Base-by-base conservation (phyloP, 345 rosid species). In the Boechera divaricarpa region DNA sequence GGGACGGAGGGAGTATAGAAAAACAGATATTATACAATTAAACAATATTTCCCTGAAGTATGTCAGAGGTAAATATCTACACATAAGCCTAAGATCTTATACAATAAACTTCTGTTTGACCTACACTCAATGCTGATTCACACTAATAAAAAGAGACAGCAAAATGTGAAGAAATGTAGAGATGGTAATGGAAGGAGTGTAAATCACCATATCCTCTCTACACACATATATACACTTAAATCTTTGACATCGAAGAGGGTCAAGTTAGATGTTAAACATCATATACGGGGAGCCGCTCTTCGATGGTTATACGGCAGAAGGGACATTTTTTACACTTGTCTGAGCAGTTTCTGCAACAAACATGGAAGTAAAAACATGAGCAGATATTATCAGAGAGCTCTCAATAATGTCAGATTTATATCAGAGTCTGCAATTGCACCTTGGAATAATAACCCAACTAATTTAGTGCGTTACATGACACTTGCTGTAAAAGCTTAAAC, bases 241-340 rank as follows among this genome's bases (percentile, higher is more conserved):
- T 63, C 16, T 44, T 31, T 60, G 47, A 35, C 6, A n/a, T 38
- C 44, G 35, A 78, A 73, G 81, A 66, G 21, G 55, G 58, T 52
- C 53, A 55, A 7, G 70, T 81, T 69, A 78, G 67, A 70, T 61
- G 69, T 77, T 86, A 95, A 77, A 91, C 99, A 82, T 92, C 98
- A 60, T 89, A 95, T 64, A 95, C 98, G 13, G 94, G 85, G 44
- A 95, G 82, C 45, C 94, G 87, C 83, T 95, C 91, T 79, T 92
- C 90, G 1, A 92, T 84, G 59, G 80, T 64, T 69, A 85, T 75
- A 39, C 97, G 91, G 82, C 99, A 95, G 53, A 92, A 85, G 3
- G 99, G 99, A 73, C 99, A 95, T 74, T 89, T 91, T 67, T 90
- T 88, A 81, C 99, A 95, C 86, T 87, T 95, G 63, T 85, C 94